Base-by-base conservation (phyloP, 441 rosid genomes). In the Pelargonium hybrid region DNA sequence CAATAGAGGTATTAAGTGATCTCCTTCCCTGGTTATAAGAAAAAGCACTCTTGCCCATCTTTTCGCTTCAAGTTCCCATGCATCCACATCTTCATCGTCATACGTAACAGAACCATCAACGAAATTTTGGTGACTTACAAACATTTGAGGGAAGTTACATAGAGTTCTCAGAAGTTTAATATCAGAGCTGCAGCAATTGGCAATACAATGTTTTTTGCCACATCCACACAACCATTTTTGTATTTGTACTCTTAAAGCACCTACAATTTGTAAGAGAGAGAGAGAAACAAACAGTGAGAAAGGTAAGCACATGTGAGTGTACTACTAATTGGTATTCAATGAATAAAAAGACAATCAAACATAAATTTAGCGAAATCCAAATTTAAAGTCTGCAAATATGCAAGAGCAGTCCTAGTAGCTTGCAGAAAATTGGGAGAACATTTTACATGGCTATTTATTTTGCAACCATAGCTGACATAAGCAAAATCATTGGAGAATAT, bases 21-120 rank as follows among this genome's bases (percentile, higher is more conserved):
- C 41, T 77, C 86, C 95, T 81, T 76, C 84, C 71, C 76, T 77
- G 67, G 81, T 63, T 61, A 79, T 70, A 41, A 90, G 91, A 78
- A 94, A 87, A 66, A 94, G 82, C 64, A 87, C 78, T 75, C 89
- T 83, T 71, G 90, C 84, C 98, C 98, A 94, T 82, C 94, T 85
- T 82, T 82, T 94, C 18, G 89, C 88, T 83, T 88, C 91, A 76
- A 71, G 80, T 75, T 91, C 96, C 98, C 98, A 94, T 61, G 90
- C 90, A 79, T 83, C 87, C 81, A 91, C 75, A 78, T 94, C 98
- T 81, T 84, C 98, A 72, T 94, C 98, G 77, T 94, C 92, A 77
- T 76, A 89, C 79, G 77, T 74, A 72, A 71, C 68, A 20, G 66
- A 54, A 63, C 73, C 66, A 78, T 78, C 84, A 77, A 52, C 77